Evolutionary conservation across 139 green algal species (phyloP).

Genomic region (Chlamydomonas sp.): DNA sequence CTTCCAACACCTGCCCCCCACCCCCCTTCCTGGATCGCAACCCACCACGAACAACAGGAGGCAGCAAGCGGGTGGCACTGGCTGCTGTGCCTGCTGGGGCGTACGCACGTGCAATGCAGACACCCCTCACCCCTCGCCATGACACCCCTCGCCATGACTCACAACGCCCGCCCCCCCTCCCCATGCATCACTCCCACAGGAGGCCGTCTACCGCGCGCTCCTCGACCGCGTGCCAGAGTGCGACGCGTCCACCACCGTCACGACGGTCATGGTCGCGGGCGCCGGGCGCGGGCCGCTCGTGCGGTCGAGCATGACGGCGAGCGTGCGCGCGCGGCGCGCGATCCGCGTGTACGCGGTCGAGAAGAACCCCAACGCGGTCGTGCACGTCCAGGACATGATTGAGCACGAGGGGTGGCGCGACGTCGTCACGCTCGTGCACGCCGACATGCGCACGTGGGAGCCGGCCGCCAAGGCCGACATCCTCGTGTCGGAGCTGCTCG

Average conservation of each 20-base stretch:
- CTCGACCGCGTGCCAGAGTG: conserved; percentile 40
- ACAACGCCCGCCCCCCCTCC: too few species aligned
- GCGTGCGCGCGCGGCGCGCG: conserved; percentile 21
- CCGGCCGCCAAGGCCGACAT: conserved; percentile 79
- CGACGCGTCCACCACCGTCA: conserved; percentile 15
- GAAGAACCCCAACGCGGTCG: conserved; percentile 96
- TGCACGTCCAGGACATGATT: conserved; percentile 79
- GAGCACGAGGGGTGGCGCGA: conserved; percentile 53
- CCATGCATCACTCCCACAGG: too few species aligned
- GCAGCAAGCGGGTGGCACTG: too few species aligned
- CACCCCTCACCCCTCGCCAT: too few species aligned
- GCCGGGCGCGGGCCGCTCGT: conserved; percentile 90
- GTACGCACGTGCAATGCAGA: too few species aligned
- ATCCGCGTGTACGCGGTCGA: conserved; percentile 90
- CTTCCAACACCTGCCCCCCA: not conserved
- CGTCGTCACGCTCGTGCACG: conserved; percentile 52
- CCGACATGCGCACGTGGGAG: conserved; percentile 83
- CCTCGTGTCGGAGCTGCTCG: conserved; percentile 88
- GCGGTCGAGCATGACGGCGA: conserved; percentile 53
- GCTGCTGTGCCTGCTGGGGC: too few species aligned
- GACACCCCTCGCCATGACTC: too few species aligned
- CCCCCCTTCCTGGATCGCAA: not conserved
- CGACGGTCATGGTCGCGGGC: conserved; percentile 86
- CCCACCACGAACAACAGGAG: too few species aligned
- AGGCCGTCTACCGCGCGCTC: conserved; percentile 62